Conservation (phyloP, 345 rosid species). For the Pistacia integerrima region DNA sequence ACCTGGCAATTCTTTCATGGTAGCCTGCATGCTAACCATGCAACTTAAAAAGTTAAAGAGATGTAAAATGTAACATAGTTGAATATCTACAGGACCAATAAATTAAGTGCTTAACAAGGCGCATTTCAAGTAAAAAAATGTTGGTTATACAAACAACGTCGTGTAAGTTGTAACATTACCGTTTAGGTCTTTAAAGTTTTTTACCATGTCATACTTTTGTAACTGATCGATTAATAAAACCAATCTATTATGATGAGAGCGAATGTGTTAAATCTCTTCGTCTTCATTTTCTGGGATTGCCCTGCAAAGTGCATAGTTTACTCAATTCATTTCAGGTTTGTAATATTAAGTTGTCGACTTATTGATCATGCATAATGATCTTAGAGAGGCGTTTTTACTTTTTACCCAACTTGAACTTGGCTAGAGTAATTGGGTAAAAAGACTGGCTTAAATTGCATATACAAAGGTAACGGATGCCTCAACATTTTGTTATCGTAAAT, state of each 20-base stretch:
- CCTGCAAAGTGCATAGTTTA: neutral
- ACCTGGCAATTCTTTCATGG: neutral
- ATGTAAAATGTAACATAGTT: slow-evolving; percentile 19
- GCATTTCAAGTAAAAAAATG: neutral
- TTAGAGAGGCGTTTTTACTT: too few species aligned
- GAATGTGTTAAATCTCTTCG: neutral
- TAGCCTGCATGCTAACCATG: neutral
- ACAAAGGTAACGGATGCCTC: too few species aligned
- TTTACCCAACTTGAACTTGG: too few species aligned
- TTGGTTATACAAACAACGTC: neutral
- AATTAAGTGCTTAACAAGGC: neutral
- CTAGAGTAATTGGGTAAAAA: too few species aligned
- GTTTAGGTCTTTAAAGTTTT: neutral
- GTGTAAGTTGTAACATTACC: neutral
- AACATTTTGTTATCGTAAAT: neutral
- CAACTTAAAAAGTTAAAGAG: neutral
- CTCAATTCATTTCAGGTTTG: neutral
- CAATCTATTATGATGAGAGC: neutral
- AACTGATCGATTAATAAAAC: neutral
- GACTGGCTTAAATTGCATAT: too few species aligned
- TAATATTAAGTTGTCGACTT: neutral
- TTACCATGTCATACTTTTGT: neutral
- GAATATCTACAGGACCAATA: slow-evolving; percentile 11
- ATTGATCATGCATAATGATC: too few species aligned
- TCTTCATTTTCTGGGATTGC: neutral